Conservation (phyloP, 495 filamentous ascomycete genomes). For the Penicillium malachiteum region DNA sequence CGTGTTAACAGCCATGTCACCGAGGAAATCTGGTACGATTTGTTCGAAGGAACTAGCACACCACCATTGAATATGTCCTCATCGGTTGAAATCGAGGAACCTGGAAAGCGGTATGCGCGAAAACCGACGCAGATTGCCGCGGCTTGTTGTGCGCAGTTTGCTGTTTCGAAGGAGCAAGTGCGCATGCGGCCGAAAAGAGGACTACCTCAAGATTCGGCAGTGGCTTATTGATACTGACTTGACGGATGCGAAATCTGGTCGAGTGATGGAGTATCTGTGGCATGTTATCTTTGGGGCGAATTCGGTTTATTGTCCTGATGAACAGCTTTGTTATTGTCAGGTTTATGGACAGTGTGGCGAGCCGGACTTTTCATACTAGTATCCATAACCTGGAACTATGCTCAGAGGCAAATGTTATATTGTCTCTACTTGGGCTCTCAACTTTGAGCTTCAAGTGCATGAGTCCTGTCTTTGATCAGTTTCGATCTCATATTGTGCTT, state of each 20-base stretch:
- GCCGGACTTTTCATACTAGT: too few species aligned
- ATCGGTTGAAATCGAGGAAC: slow-evolving; percentile 7
- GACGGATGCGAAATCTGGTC: slow-evolving; percentile 61
- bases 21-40: slow-evolving; percentile 48
- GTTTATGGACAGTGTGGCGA: slow-evolving; percentile 44
- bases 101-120: slow-evolving; percentile 20
- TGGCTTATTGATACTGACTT: slow-evolving; percentile 64
- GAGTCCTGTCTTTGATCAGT: too few species aligned
- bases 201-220: slow-evolving; percentile 62
- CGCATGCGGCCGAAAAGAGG: slow-evolving; percentile 52
- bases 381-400: too few species aligned
- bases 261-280: slow-evolving; percentile 77
- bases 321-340: slow-evolving; percentile 49
- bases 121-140: slow-evolving; percentile 39
- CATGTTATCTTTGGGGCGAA: slow-evolving; percentile 61
- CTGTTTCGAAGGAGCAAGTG: slow-evolving; percentile 51
- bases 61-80: slow-evolving; percentile 42
- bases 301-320: slow-evolving; percentile 47
- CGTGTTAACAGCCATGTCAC: slow-evolving; percentile 61
- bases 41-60: slow-evolving; percentile 54
- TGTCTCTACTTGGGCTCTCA: too few species aligned
- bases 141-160: slow-evolving; percentile 71
- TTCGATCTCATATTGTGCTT: not conserved
- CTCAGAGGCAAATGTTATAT: too few species aligned
- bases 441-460: too few species aligned